Conservation (phyloP, 1,284 basidiomycete species). For the Kwoniella shivajii region DNA sequence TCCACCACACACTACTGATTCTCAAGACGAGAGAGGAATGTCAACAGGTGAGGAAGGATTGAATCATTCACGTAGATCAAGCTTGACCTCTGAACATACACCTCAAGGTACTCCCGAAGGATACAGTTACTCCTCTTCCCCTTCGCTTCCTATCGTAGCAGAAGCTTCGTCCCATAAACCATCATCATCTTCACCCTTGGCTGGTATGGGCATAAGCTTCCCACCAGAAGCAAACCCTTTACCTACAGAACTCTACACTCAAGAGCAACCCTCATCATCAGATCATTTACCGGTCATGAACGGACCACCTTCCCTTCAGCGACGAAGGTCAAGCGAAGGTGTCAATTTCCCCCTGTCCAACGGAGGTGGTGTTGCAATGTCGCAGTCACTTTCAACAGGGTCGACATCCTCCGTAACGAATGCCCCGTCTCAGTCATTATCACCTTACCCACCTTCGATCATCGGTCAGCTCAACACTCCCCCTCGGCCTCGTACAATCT, state of each 20-base stretch:
- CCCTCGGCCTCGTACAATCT: slow-evolving; percentile 15
- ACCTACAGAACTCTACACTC: slow-evolving; percentile 12
- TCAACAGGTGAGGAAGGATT: not conserved
- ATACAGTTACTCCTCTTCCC: slow-evolving; percentile 3
- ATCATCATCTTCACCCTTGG: not conserved
- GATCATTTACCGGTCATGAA: not conserved
- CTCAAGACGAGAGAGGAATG: too few species aligned
- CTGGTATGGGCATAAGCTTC: slow-evolving; percentile 31
- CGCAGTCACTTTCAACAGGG: slow-evolving; percentile 3
- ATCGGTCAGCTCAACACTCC: not conserved
- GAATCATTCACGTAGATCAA: not conserved
- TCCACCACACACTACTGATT: not conserved
- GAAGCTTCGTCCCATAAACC: not conserved
- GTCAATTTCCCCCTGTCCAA: not conserved
- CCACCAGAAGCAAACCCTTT: slow-evolving; percentile 23
- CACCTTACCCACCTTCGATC: slow-evolving; percentile 1
- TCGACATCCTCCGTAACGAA: not conserved
- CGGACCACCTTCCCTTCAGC: not conserved
- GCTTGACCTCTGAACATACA: not conserved
- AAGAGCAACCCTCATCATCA: not conserved
- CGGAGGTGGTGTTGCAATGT: not conserved
- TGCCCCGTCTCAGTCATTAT: not conserved
- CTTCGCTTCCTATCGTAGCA: not conserved
- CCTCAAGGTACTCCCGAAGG: slow-evolving; percentile 13
- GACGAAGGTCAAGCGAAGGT: not conserved